Conservation (phyloP, 176 grass and related monocot genomes). For the sorghum (Sorghum bicolor) region DNA sequence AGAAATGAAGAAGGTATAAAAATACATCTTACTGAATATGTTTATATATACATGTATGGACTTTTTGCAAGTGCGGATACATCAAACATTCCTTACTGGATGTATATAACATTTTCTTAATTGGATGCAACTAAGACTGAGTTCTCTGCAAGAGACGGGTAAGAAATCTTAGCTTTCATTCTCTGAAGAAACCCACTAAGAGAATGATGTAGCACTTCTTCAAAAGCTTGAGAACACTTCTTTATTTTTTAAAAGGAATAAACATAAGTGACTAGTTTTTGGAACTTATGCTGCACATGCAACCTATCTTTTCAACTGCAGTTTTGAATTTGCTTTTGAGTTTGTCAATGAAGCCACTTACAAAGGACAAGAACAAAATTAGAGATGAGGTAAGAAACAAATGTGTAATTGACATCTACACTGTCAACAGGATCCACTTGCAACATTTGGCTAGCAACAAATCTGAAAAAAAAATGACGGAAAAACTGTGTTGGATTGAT, state of each 20-base stretch:
- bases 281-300: neutral
- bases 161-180: conserved; percentile 3
- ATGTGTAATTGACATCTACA: conserved; percentile 16
- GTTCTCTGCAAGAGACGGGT: neutral
- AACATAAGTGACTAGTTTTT: conserved; percentile 10
- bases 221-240: neutral
- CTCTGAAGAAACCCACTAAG: neutral
- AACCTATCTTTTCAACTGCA: neutral
- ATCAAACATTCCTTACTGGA: neutral
- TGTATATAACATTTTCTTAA: neutral
- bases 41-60: conserved; percentile 1
- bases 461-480: neutral
- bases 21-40: neutral
- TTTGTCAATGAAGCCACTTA: conserved; percentile 14
- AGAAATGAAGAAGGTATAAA: conserved; percentile 16
- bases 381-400: neutral
- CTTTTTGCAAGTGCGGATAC: neutral
- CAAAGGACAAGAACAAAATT: neutral
- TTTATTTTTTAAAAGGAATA: neutral
- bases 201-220: neutral
- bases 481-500: neutral
- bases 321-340: conserved; percentile 4
- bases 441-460: neutral
- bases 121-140: neutral
- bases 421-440: conserved; percentile 8